Evolutionary conservation across 2,329 filamentous ascomycete genomes (phyloP), one percentile per base, ranked within the genome.

Genomic region (Diaporthe australafricana): DNA sequence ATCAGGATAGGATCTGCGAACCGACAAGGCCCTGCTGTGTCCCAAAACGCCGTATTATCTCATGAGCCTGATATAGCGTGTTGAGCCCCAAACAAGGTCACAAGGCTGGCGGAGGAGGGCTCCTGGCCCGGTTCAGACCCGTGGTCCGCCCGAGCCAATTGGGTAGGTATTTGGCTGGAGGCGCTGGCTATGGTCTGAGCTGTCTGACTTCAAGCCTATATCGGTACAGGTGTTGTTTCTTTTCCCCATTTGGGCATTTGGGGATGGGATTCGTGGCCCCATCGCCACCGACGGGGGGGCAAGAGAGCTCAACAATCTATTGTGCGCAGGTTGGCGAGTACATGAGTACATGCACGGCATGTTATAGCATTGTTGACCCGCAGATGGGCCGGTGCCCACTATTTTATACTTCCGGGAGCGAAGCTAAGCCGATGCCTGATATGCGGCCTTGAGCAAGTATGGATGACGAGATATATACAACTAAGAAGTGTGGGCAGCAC

Each of bases 401-500:
- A 35, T 47, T 63, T 63, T 48, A 63, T 63, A 63, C 40, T 48
- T 63, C 27, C 57, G 40, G 57, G 57, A 63, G 42, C 40, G 27
- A 63, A 63, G 57, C 57, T 63, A 48, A 63, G 40, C 27, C 42
- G 40, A 40, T 35, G 27, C 17, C 27, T 48, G 25, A 25, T 32
- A 35, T 47, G 40, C 57, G 57, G 42, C 40, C 32, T 47, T 27
- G 57, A 42, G n/a, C 27, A 63, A 32, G 17, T 48, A 17, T 47
- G 27, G 42, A 63, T 63, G 57, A 35, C 56, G 42, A 40, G 57
- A 5, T 35, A 35, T 35, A 35, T 35, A 35, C 5, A 9, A 35
- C 5, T 9, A 35, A 35, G 40, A 62, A 32, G 47, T 63, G 45
- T n/a, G 40, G 22, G n/a, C 20, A 63, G 40, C 57, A 62, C 27